Percentiles rank a stretch among this genome's conserved stretches.
Conservation (phyloP, 2,329 filamentous ascomycete species). For the Cadophora gregata region DNA sequence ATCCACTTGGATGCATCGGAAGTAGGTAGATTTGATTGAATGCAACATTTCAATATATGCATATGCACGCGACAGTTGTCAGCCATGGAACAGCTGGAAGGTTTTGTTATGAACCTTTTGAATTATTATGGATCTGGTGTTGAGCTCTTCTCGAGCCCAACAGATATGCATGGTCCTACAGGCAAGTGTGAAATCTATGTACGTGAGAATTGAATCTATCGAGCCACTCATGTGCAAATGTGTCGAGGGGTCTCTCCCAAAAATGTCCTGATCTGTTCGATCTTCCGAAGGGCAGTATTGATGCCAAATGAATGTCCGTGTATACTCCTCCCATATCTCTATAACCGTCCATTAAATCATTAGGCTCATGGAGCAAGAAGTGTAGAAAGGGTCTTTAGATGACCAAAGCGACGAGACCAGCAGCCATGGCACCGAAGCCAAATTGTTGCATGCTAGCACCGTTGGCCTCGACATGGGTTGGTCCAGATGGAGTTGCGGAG, state of each 20-base stretch:
- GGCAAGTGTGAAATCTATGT: constrained; percentile 31
- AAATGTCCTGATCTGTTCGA: constrained; percentile 30
- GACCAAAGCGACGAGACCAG: constrained; percentile 38
- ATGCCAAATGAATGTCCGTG: constrained; percentile 36
- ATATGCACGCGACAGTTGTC: constrained; percentile 6
- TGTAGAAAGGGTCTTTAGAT: constrained; percentile 32
- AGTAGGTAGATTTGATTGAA: neutral
- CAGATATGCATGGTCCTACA: constrained; percentile 15
- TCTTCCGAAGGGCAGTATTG: constrained; percentile 23
- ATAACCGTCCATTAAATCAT: constrained; percentile 27
- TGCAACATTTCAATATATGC: constrained; percentile 7
- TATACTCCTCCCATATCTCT: constrained; percentile 28
- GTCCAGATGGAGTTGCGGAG: constrained; percentile 22
- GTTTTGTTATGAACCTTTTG: neutral
- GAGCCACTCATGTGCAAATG: constrained; percentile 34
- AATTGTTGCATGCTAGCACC: constrained; percentile 32
- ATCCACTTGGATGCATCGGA: constrained; percentile 4
- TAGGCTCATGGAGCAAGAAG: constrained; percentile 23
- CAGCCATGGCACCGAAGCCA: constrained; percentile 37
- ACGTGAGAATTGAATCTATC: constrained; percentile 34
- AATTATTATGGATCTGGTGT: neutral
- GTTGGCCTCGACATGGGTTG: constrained; percentile 28
- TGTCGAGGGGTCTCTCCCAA: constrained; percentile 30
- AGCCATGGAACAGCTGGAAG: neutral
- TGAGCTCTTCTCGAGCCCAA: constrained; percentile 14